These are phyloP conservation scores for Gossypium stocksii DNA, from an alignment of 345 rosid species.

Conservation along the genomic window DNA sequence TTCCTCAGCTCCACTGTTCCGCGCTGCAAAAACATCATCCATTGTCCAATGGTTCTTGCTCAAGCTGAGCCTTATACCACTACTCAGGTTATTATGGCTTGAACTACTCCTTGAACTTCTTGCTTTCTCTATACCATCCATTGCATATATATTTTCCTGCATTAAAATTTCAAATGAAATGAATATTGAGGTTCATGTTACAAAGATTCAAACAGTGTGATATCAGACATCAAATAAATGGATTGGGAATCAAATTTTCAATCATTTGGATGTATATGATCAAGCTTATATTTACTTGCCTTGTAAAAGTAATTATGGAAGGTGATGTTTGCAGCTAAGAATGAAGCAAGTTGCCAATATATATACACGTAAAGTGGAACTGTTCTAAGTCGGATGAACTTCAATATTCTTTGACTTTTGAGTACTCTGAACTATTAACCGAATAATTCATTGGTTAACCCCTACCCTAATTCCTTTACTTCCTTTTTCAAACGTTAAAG, in stretches of 20 bases:
- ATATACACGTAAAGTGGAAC: neutral
- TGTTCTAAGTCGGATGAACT: neutral
- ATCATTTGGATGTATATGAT: neutral
- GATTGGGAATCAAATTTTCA: no score
- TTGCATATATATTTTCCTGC: neutral
- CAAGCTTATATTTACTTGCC: neutral
- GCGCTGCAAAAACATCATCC: slow-evolving; percentile 55
- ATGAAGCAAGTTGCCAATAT: neutral
- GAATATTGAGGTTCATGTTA: neutral
- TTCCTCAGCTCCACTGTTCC: slow-evolving; percentile 35
- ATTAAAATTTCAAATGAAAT: neutral
- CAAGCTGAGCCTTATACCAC: slow-evolving; percentile 43
- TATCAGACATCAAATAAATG: no score
- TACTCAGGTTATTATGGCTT: slow-evolving; percentile 4
- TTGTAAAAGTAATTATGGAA: no score
- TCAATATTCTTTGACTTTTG: neutral
- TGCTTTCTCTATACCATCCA: slow-evolving; percentile 21
- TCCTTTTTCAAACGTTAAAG: no score
- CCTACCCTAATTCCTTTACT: no score
- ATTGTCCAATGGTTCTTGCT: slow-evolving; percentile 52
- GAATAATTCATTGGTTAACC: no score
- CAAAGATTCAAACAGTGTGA: neutral
- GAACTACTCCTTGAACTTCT: slow-evolving; percentile 22
- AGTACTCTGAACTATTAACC: no score
- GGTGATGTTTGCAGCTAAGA: no score